A percentile compares a stretch with the other conserved stretches of the same genome.
phyloP scores from a whole-genome alignment of 108 stramenopile genomes.

The Mediolabrus comicus region DNA sequence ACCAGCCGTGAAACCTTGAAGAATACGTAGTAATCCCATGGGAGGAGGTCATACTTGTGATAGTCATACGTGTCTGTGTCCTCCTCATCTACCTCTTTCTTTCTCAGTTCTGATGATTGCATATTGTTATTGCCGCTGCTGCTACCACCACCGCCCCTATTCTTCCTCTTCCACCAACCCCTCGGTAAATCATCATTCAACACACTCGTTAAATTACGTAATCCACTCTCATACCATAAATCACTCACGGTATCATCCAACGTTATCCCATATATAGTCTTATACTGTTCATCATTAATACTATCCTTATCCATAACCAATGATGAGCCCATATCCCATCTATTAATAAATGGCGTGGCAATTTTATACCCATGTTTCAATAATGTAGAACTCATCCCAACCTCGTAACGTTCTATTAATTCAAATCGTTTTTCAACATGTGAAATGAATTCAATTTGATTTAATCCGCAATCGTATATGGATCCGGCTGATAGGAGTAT shows the following conservation, averaged over 20 bases:
- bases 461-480: slow-evolving; percentile 50
- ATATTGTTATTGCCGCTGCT: background rate
- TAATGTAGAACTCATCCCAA: slow-evolving; percentile 45
- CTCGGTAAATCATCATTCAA: slow-evolving; percentile 7
- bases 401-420: slow-evolving; percentile 48
- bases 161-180: slow-evolving; percentile 9
- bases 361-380: slow-evolving; percentile 41
- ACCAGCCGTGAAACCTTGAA: slow-evolving; percentile 54
- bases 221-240: slow-evolving; percentile 43
- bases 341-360: slow-evolving; percentile 34
- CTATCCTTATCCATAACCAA: slow-evolving; percentile 24
- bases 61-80: slow-evolving; percentile 39
- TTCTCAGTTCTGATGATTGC: background rate
- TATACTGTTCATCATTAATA: background rate
- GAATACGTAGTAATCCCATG: slow-evolving; percentile 50
- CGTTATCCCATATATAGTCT: slow-evolving; percentile 22
- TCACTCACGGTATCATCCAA: slow-evolving; percentile 43
- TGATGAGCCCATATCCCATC: slow-evolving; percentile 30
- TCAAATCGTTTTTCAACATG: slow-evolving; percentile 27
- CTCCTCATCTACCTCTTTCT: too few relatives aligned
- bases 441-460: slow-evolving; percentile 21
- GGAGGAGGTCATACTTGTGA: slow-evolving; percentile 40
- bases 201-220: slow-evolving; percentile 33
- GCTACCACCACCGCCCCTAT: slow-evolving; percentile 1
- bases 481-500: slow-evolving; percentile 35